Evolutionary conservation across 1,284 basidiomycete genomes (phyloP).

Genomic region (Sanghuangporus weigelae): DNA sequence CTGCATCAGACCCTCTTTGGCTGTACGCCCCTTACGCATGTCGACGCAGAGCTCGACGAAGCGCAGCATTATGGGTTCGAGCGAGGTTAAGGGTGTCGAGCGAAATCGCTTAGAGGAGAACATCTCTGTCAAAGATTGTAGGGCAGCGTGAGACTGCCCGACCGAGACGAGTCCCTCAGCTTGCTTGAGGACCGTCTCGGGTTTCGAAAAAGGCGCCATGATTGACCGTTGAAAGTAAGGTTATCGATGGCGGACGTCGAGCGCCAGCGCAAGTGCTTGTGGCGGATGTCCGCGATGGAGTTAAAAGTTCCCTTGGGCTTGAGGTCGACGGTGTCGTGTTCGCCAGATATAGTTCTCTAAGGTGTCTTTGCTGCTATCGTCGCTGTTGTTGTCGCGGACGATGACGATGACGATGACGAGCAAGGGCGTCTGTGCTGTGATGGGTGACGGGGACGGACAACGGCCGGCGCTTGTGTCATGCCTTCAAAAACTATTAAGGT

Average conservation of each 20-base stretch:
- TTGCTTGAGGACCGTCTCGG: conserved; percentile 88
- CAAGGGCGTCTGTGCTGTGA: not conserved
- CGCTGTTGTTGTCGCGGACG: no score
- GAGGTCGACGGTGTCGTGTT: not conserved
- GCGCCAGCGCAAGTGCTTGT: conserved; percentile 5
- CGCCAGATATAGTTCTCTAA: not conserved
- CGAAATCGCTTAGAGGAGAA: conserved; percentile 94
- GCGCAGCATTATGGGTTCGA: conserved; percentile 95
- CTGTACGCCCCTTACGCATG: conserved; percentile 89
- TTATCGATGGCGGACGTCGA: conserved; percentile 7
- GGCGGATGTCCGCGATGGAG: not conserved
- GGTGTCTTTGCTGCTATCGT: not conserved
- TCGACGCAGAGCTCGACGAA: conserved; percentile 96
- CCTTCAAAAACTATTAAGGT: conserved; percentile 12
- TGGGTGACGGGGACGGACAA: not conserved
- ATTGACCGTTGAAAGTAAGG: not conserved
- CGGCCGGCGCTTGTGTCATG: conserved; percentile 6
- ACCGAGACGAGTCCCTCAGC: conserved; percentile 90
- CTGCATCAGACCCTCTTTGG: conserved; percentile 94
- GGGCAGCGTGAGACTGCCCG: conserved; percentile 83
- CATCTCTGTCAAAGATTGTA: conserved; percentile 88
- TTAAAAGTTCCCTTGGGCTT: not conserved
- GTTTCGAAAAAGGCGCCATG: conserved; percentile 89
- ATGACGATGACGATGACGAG: not conserved
- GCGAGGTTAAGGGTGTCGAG: conserved; percentile 80